Percentiles rank a stretch among this genome's conserved stretches.
Conservation (phyloP, 805 yeast genomes). For the Cyberlindnera bimundalis region DNA sequence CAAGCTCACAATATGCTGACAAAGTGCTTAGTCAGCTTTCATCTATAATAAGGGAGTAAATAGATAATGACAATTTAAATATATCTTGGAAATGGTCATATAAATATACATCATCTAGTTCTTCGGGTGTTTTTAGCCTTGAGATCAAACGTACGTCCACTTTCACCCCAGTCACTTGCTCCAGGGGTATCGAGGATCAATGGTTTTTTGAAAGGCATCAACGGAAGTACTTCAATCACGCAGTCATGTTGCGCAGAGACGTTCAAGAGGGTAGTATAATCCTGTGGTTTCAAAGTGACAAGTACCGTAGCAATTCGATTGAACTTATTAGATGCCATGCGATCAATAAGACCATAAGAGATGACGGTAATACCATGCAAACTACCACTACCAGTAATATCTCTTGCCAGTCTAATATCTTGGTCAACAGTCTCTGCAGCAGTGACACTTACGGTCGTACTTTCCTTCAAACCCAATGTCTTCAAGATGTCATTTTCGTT, state of each 20-base stretch:
- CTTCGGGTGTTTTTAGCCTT: slow-evolving; percentile 17
- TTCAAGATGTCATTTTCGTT: slow-evolving; percentile 19
- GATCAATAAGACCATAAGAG: slow-evolving; percentile 20
- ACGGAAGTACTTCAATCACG: slow-evolving; percentile 14
- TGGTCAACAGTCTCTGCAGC: slow-evolving; percentile 21
- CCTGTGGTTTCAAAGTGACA: slow-evolving; percentile 17
- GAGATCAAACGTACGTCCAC: slow-evolving; percentile 18
- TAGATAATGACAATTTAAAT: too few species aligned
- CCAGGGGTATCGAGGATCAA: slow-evolving; percentile 15
- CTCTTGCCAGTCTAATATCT: slow-evolving; percentile 15
- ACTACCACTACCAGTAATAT: slow-evolving; percentile 13
- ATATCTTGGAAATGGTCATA: too few species aligned
- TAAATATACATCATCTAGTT: not conserved
- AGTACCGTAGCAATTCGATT: slow-evolving; percentile 19
- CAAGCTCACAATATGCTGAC: not conserved
- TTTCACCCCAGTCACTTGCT: not conserved
- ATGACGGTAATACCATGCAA: slow-evolving; percentile 15
- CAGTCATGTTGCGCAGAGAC: slow-evolving; percentile 9
- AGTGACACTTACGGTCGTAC: slow-evolving; percentile 14
- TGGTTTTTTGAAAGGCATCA: slow-evolving; percentile 17
- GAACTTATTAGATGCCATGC: slow-evolving; percentile 4
- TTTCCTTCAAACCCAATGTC: slow-evolving; percentile 3
- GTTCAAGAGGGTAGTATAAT: not conserved
- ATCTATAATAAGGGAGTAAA: not conserved
- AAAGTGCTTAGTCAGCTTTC: slow-evolving; percentile 2